These are phyloP conservation scores for Yamadazyma insecticola DNA, from an alignment of 805 yeast genomes.

Conservation along the genomic window DNA sequence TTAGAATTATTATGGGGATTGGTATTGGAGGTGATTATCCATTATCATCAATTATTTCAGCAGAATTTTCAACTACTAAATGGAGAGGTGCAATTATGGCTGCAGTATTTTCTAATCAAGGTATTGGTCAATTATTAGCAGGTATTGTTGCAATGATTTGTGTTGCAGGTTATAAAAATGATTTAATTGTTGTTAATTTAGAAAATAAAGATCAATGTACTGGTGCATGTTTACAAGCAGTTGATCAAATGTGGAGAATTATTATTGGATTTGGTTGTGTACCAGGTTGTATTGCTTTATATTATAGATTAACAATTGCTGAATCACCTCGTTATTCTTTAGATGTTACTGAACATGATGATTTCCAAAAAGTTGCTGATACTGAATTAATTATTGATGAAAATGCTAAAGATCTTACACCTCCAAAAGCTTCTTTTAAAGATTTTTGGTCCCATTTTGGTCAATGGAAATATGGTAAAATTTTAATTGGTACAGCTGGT, in stretches of 20 bases:
- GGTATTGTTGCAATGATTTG: conserved; percentile 77
- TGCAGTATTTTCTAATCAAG: conserved; percentile 95
- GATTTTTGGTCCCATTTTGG: conserved; percentile 73
- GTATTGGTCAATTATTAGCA: conserved; percentile 89
- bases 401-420: conserved; percentile 36
- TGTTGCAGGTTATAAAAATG: conserved; percentile 72
- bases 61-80: conserved; percentile 89
- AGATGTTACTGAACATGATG: conserved; percentile 63
- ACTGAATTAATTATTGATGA: conserved; percentile 40
- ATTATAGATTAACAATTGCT: conserved; percentile 90
- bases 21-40: conserved; percentile 99
- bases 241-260: conserved; percentile 95
- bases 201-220: conserved; percentile 57
- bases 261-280: conserved; percentile 85
- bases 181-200: conserved; percentile 47
- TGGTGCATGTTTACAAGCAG: conserved; percentile 63
- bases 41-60: conserved; percentile 84
- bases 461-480: conserved; percentile 85
- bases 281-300: conserved; percentile 80
- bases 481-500: conserved; percentile 84
- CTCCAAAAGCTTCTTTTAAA: conserved; percentile 76
- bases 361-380: conserved; percentile 49
- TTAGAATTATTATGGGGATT: conserved; percentile 87
- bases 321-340: conserved; percentile 91
- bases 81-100: conserved; percentile 99